phyloP scores from a whole-genome alignment of 2,329 filamentous ascomycete species.

The Corinectria fuckeliana region DNA sequence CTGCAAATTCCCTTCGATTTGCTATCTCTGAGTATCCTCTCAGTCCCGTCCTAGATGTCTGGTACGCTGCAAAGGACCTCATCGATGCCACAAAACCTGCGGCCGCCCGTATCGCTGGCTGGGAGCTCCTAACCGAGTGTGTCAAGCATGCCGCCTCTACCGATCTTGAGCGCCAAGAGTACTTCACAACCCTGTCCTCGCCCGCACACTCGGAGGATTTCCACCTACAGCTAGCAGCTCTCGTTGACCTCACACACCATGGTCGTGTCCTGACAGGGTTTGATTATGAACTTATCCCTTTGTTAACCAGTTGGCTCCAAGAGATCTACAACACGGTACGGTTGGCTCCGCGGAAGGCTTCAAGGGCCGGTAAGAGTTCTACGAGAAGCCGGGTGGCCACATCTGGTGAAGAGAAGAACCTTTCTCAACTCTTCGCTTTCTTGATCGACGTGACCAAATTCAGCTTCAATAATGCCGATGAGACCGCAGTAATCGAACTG shows the following conservation, averaged over 20 bases:
- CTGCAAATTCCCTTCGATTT: slow-evolving; percentile 62
- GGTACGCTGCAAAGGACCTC: slow-evolving; percentile 70
- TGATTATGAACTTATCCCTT: slow-evolving; percentile 69
- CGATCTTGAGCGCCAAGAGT: slow-evolving; percentile 70
- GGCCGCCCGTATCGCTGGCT: slow-evolving; percentile 64
- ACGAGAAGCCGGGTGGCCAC: slow-evolving; percentile 46
- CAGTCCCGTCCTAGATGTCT: slow-evolving; percentile 66
- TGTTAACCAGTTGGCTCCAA: slow-evolving; percentile 67
- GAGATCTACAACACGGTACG: slow-evolving; percentile 61
- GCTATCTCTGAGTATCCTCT: slow-evolving; percentile 65
- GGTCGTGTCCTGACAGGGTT: slow-evolving; percentile 70
- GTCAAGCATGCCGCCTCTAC: slow-evolving; percentile 67
- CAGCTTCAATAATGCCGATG: slow-evolving; percentile 72
- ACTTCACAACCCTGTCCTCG: slow-evolving; percentile 67
- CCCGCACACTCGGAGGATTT: slow-evolving; percentile 67
- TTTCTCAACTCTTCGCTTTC: slow-evolving; percentile 69
- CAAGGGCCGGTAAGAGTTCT: slow-evolving; percentile 45
- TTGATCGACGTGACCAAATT: slow-evolving; percentile 76
- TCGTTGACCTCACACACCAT: slow-evolving; percentile 66
- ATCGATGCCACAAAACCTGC: slow-evolving; percentile 63
- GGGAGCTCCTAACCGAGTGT: slow-evolving; percentile 70
- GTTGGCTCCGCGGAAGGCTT: slow-evolving; percentile 55
- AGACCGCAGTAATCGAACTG: slow-evolving; percentile 65
- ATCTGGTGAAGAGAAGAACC: slow-evolving; percentile 64
- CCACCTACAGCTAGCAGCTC: slow-evolving; percentile 67